Base-by-base conservation (phyloP, 768 basidiomycete genomes). In the Phylloporus sp. region DNA sequence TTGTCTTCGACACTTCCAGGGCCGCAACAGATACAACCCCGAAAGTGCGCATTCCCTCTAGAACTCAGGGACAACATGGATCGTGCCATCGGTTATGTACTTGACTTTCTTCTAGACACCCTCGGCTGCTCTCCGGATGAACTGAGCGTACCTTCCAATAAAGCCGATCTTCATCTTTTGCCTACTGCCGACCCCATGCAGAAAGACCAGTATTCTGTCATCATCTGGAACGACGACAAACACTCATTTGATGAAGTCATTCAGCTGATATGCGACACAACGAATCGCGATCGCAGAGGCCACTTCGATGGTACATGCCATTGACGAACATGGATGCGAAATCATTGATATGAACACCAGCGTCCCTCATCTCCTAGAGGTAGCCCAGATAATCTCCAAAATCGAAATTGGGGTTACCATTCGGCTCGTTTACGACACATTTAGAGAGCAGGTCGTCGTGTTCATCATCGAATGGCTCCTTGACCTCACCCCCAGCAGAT, bases 171-270 rank as follows among this genome's bases (percentile, higher is more conserved):
- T 11, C 81, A 85, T 10, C 70, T 84, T 12, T 86, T 91, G 61
- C 82, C 86, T 9, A 84, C 87, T 1, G 83, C 80, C 7, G 88
- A 92, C 58, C 87, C 88, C 10, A 82, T 86, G 78, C 78, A 80
- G 73, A 85, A 84, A 55, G 88, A 91, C 58, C 79, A 84, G 48
- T 91, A 85, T 59, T 85, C 87, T n/a, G 77, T 97, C 51, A 76
- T 95, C 26, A 70, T 98, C 6, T 97, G 94, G 94, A 94, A 95
- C 72, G 95, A 97, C 68, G 97, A 99, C 69, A 95, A 95, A 60
- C 97, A 97, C 69, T 93, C 92, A 0, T 88, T 86, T 60, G 85
- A 87, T 45, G 93, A 98, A 62, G 85, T 97, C 48, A 86, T 86
- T 55, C 79, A 81, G 53, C 78, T 92, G 36, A 70, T 91, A 6